These are phyloP conservation scores for Boletus speciosus DNA, from an alignment of 768 basidiomycete genomes.

Conservation along the genomic window DNA sequence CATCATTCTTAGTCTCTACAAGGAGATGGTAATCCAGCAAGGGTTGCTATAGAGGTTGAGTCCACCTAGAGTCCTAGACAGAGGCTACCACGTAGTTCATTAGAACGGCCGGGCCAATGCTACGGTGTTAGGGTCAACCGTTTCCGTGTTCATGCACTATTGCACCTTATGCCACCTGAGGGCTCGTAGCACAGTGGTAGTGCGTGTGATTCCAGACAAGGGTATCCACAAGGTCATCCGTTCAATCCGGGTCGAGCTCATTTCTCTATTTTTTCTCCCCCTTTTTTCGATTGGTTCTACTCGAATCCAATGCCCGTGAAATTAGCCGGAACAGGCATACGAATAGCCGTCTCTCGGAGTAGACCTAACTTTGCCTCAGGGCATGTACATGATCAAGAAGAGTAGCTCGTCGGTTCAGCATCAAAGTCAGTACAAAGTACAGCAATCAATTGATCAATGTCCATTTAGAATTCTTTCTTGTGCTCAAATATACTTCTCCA, in stretches of 20 bases:
- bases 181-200: conserved; percentile 32
- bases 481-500: conserved; percentile 69
- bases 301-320: background rate
- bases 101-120: too few relatives aligned
- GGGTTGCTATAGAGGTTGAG: conserved; percentile 8
- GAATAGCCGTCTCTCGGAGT: background rate
- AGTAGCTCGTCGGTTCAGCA: background rate
- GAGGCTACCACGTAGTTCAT: background rate
- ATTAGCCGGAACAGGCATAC: background rate
- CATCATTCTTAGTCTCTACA: conserved; percentile 67
- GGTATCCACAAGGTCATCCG: conserved; percentile 42
- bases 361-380: background rate
- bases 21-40: conserved; percentile 30
- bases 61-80: background rate
- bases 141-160: background rate
- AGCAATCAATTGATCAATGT: conserved; percentile 29
- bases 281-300: background rate
- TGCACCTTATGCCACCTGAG: background rate
- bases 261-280: background rate
- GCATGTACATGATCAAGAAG: background rate
- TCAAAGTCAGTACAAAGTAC: background rate
- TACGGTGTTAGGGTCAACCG: background rate
- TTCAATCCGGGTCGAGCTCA: conserved; percentile 43
- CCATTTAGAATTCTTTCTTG: conserved; percentile 66
- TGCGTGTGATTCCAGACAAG: conserved; percentile 32